Evolutionary conservation across 805 yeast species (phyloP), one percentile per base, ranked within the genome.

Genomic region (Teunomyces atbi): DNA sequence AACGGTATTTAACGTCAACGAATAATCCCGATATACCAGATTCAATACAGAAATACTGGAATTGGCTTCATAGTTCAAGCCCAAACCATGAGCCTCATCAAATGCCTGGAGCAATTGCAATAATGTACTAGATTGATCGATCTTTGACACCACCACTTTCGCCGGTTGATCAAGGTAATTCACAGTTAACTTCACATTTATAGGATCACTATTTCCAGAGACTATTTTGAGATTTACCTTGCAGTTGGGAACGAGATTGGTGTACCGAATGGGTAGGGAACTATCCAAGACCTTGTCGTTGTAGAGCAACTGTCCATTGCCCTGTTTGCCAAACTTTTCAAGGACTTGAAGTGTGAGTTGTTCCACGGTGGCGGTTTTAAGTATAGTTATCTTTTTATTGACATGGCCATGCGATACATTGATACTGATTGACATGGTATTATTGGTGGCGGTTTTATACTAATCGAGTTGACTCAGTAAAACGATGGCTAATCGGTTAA

Each of bases 161-260:
- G 41, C 11, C 2, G 23, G 46, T 11, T 45, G 41, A n/a, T 45
- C 49, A 16, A 29, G 33, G 12, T 34, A 29, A 7, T 38, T 45
- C 13, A 49, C 51, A 11, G 48, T 42, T 28, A 63, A 46, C 44
- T 60, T 62, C 3, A 60, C 54, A 46, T 53, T 36, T n/a, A 36
- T 36, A 13, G 18, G 27, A 10, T 5, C 28, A 12, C 6, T n/a
- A 5, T 12, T 36, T 20, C 28, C 27, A 4, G 53, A 41, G 6
- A 35, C 45, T 11, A 56, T 41, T 42, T 47, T 48, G 15, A 71
- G 52, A 13, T 45, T 48, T 21, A 72, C 48, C 46, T 64, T 70
- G 30, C 71, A 56, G 45, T 71, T 71, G 47, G 64, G 70, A 18
- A 60, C 48, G 19, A 72, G 52, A 23, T 54, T 60, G 12, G 71